A percentile compares a stretch with the other conserved stretches of the same genome.
Conservation (phyloP, 2,329 filamentous ascomycete species). For the Stemphylium vesicarium region DNA sequence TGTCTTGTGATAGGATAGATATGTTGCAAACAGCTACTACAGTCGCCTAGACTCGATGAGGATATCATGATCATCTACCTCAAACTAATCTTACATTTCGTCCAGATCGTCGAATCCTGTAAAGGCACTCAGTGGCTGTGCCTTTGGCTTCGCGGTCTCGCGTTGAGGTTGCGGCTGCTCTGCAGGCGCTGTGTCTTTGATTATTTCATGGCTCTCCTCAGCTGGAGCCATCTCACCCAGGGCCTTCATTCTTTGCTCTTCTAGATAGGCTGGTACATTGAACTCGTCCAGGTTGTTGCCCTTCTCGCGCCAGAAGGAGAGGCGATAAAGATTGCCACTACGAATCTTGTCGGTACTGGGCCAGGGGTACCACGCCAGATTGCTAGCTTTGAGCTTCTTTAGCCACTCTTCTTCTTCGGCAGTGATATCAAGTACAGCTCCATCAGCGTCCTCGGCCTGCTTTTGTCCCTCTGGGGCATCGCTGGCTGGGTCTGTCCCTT, state of each 20-base stretch:
- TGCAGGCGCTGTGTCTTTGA: not conserved
- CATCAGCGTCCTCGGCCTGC: slow-evolving; percentile 18
- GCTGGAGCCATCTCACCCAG: not conserved
- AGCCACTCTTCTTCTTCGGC: slow-evolving; percentile 44
- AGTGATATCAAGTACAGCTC: slow-evolving; percentile 29
- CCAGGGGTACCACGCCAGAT: slow-evolving; percentile 72
- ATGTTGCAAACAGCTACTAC: not conserved
- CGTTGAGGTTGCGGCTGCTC: slow-evolving; percentile 2
- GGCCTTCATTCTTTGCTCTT: slow-evolving; percentile 22
- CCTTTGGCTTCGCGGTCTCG: not conserved
- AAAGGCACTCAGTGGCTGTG: slow-evolving; percentile 8
- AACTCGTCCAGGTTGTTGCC: slow-evolving; percentile 29
- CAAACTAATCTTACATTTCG: not conserved
- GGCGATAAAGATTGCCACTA: slow-evolving; percentile 64
- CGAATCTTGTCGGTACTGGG: slow-evolving; percentile 73
- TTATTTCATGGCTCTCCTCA: not conserved
- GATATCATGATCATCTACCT: not conserved
- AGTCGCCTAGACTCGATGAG: not conserved
- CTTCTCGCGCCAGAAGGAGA: slow-evolving; percentile 32
- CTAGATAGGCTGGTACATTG: slow-evolving; percentile 29
- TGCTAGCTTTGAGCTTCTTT: slow-evolving; percentile 38
- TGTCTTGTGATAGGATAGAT: not conserved
- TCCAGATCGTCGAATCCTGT: slow-evolving; percentile 10
- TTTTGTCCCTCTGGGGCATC: slow-evolving; percentile 27
- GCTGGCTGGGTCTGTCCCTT: slow-evolving; percentile 27